Evolutionary conservation across 495 filamentous ascomycete genomes (phyloP).

Genomic region (Aspergillus biplanus): DNA sequence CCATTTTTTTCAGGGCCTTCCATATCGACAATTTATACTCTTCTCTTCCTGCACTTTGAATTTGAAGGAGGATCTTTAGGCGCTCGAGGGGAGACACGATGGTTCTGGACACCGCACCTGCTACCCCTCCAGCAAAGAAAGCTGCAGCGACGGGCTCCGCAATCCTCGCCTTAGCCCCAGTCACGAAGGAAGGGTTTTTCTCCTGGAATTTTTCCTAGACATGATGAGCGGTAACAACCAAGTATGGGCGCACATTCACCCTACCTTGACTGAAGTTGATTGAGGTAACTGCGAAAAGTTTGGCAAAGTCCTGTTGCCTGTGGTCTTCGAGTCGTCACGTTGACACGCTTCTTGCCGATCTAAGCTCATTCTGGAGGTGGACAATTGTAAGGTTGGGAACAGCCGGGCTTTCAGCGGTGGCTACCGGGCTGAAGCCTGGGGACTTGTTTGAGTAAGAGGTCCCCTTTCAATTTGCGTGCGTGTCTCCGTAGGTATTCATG

Average conservation of each 20-base stretch:
- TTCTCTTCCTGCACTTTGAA: conserved; percentile 86
- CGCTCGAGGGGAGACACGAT: conserved; percentile 95
- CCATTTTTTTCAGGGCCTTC: conserved; percentile 91
- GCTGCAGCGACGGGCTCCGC: conserved; percentile 80
- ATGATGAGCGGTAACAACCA: conserved; percentile 7
- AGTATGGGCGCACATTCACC: conserved; percentile 13
- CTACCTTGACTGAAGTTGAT: conserved; percentile 34
- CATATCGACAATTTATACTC: conserved; percentile 91
- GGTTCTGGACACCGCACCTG: conserved; percentile 94
- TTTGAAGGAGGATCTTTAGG: conserved; percentile 94
- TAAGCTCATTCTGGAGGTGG: conserved; percentile 39
- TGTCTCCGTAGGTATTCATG: neutral
- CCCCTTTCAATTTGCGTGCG: neutral
- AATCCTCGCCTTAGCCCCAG: conserved; percentile 30
- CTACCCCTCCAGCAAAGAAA: conserved; percentile 94
- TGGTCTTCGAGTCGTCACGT: conserved; percentile 27
- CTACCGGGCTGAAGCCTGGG: neutral
- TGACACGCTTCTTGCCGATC: conserved; percentile 37
- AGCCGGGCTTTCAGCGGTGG: neutral
- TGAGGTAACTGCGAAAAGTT: conserved; percentile 30
- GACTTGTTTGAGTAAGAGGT: neutral
- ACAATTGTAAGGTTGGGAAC: neutral
- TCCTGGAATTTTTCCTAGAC: conserved; percentile 21
- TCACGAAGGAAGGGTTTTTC: conserved; percentile 23
- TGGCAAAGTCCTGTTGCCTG: conserved; percentile 26